Percentiles rank a stretch among this genome's conserved stretches.
These are phyloP conservation scores for Rhodotorula toruloides DNA, from an alignment of 768 basidiomycete species.

Conservation along the genomic window DNA sequence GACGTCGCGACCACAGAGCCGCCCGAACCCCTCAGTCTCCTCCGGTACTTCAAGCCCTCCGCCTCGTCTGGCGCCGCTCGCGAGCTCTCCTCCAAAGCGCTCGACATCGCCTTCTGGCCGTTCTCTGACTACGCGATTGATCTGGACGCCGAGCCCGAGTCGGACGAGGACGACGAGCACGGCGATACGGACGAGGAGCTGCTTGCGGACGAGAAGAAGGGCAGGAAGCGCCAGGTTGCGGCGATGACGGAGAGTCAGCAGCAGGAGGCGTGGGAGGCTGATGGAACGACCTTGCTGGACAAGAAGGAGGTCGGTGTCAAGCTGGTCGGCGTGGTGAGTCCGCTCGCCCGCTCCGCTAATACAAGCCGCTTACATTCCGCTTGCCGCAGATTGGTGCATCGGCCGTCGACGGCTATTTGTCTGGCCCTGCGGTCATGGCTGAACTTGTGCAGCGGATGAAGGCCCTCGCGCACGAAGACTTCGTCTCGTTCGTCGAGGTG, in stretches of 20 bases:
- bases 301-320: slow-evolving; percentile 8
- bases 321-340: slow-evolving; percentile 16
- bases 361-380: neutral
- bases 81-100: slow-evolving; percentile 19
- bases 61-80: neutral
- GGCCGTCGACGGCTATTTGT: slow-evolving; percentile 9
- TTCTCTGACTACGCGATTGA: neutral
- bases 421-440: neutral
- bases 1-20: neutral
- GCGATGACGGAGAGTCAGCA: neutral
- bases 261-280: neutral
- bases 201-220: neutral
- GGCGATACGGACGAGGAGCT: neutral
- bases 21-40: slow-evolving; percentile 11
- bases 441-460: slow-evolving; percentile 24
- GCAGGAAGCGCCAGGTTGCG: neutral
- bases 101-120: slow-evolving; percentile 32
- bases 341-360: too few relatives aligned
- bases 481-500: slow-evolving; percentile 21
- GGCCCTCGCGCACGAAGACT: neutral
- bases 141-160: neutral
- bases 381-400: slow-evolving; percentile 10
- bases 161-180: neutral
- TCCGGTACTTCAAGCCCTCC: slow-evolving; percentile 28
- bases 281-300: slow-evolving; percentile 8